Percentiles rank a stretch among this genome's conserved stretches.
Conservation (phyloP, 164 flowering plant genomes). For the Brasenia schreberi region DNA sequence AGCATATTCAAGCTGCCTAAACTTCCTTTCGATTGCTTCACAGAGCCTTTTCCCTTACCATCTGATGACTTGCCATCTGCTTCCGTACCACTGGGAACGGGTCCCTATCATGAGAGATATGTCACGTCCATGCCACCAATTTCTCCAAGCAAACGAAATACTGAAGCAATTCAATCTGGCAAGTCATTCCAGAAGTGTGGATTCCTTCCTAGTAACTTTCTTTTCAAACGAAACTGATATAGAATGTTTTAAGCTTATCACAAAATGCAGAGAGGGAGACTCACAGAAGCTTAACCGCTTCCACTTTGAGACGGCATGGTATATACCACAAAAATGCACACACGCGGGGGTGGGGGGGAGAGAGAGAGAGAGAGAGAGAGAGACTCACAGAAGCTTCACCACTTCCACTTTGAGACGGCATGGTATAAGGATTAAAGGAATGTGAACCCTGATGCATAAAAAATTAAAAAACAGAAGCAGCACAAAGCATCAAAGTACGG, state of each 20-base stretch:
- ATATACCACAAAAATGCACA: conserved; percentile 9
- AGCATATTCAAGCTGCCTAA: conserved; percentile 63
- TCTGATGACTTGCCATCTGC: conserved; percentile 70
- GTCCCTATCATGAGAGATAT: conserved; percentile 28
- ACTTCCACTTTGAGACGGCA: conserved; percentile 81
- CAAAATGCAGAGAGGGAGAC: conserved; percentile 6
- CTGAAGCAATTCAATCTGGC: neutral
- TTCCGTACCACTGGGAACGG: conserved; percentile 42
- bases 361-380: neutral
- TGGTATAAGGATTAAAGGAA: conserved; percentile 83
- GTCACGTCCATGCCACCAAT: neutral
- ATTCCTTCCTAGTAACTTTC: too few relatives aligned
- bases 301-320: conserved; percentile 90
- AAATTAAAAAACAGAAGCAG: neutral
- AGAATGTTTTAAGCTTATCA: neutral
- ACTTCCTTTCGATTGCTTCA: conserved; percentile 82
- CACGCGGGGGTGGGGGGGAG: too few relatives aligned
- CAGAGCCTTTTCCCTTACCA: conserved; percentile 70
- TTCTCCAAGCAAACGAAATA: neutral
- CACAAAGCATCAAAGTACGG: neutral
- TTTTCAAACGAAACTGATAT: neutral
- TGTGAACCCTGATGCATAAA: conserved; percentile 57
- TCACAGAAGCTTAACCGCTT: conserved; percentile 68
- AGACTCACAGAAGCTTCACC: conserved; percentile 70
- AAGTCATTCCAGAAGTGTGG: neutral